These are phyloP conservation scores for Tetrapisispora phaffii DNA, from an alignment of 805 yeast species.

Conservation along the genomic window DNA sequence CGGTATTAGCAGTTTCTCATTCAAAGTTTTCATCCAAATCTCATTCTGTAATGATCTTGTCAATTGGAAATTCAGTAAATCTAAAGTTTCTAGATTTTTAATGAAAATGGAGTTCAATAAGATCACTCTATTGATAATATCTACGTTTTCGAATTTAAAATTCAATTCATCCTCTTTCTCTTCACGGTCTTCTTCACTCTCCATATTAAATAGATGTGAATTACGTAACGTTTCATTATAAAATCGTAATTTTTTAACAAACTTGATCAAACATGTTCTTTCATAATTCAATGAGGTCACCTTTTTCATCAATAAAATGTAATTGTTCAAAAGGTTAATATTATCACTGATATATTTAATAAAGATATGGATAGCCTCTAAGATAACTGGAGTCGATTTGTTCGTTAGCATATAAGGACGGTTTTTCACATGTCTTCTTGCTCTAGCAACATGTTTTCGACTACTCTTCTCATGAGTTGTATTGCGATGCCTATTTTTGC, in stretches of 20 bases:
- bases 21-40: constrained; percentile 27
- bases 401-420: too few relatives aligned
- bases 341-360: not conserved
- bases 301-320: not conserved
- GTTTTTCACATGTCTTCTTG: too few relatives aligned
- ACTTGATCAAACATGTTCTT: constrained; percentile 27
- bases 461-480: too few relatives aligned
- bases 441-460: too few relatives aligned
- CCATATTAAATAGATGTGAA: not conserved
- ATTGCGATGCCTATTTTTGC: too few relatives aligned
- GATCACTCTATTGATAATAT: not conserved
- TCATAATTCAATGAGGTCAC: constrained; percentile 8
- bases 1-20: constrained; percentile 17
- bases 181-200: not conserved
- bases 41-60: constrained; percentile 28
- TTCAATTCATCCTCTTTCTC: not conserved
- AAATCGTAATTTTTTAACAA: constrained; percentile 28
- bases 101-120: not conserved
- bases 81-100: constrained; percentile 19
- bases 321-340: not conserved
- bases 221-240: constrained; percentile 20
- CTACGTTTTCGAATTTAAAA: not conserved
- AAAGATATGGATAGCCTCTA: not conserved
- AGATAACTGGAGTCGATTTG: not conserved
- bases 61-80: constrained; percentile 24